A percentile compares a stretch with the other conserved stretches of the same genome.
Evolutionary conservation across 2,329 filamentous ascomycete genomes (phyloP).

Genomic region (Hysterium pulicare): DNA sequence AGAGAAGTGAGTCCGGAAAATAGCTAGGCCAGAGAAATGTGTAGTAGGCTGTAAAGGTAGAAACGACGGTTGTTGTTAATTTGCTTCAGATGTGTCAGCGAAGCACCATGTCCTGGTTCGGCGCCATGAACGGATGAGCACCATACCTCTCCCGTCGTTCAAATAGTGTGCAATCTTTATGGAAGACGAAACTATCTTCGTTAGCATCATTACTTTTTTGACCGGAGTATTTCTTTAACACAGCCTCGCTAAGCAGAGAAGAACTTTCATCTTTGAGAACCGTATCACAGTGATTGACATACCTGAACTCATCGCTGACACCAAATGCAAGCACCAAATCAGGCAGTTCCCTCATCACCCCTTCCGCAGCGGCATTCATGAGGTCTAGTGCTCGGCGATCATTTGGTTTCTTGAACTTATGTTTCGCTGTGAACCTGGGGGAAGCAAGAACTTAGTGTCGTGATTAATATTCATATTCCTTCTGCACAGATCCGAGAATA

Average conservation of each 20-base stretch:
- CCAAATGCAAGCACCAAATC: conserved; percentile 89
- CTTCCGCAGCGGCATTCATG: conserved; percentile 90
- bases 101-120: not conserved
- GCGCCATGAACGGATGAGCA: not conserved
- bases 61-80: conserved; percentile 84
- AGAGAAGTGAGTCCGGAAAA: conserved; percentile 69
- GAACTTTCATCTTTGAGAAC: no score
- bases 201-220: no score
- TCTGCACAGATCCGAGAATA: no score
- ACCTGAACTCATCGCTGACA: conserved; percentile 91
- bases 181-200: conserved; percentile 81
- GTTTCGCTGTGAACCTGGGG: conserved; percentile 72
- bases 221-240: no score
- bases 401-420: conserved; percentile 88
- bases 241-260: no score
- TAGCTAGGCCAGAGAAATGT: conserved; percentile 73
- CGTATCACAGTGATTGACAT: conserved; percentile 17
- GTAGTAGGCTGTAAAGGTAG: conserved; percentile 91
- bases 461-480: not conserved
- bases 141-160: conserved; percentile 73
- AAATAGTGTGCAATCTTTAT: conserved; percentile 77
- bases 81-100: conserved; percentile 57
- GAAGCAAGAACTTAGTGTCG: not conserved
- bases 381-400: conserved; percentile 81
- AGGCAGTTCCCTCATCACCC: conserved; percentile 76